Conservation (phyloP, 257 asterid species). For the Perilla frutescens region DNA sequence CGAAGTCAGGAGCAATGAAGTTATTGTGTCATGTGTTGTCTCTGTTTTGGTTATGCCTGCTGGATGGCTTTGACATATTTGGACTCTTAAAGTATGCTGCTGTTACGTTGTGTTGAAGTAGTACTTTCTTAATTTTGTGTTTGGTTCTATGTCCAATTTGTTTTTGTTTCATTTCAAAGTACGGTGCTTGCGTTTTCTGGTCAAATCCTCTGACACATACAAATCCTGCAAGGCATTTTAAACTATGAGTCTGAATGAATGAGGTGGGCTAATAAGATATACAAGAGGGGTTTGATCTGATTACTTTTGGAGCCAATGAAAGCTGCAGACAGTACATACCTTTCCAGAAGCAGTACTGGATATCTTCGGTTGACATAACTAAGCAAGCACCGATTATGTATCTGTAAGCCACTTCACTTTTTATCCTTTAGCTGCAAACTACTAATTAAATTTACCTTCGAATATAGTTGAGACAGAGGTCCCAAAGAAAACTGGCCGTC, state of each 20-base stretch:
- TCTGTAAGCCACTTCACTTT: slow-evolving; percentile 35
- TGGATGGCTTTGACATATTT: background rate
- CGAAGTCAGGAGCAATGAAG: background rate
- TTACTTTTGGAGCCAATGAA: slow-evolving; percentile 5
- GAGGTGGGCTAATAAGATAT: background rate
- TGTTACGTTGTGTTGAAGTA: background rate
- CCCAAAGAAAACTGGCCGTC: slow-evolving; percentile 84
- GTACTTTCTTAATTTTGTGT: too few relatives aligned
- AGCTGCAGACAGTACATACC: slow-evolving; percentile 48
- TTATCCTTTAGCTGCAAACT: slow-evolving; percentile 26
- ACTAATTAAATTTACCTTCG: slow-evolving; percentile 52
- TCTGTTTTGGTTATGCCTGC: background rate
- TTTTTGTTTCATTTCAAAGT: too few relatives aligned
- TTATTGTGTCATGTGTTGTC: background rate
- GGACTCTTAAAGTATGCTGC: background rate
- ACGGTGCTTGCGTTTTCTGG: slow-evolving; percentile 71
- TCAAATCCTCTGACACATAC: slow-evolving; percentile 92
- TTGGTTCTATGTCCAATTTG: too few relatives aligned
- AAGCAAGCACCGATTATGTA: slow-evolving; percentile 38
- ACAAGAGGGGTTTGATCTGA: background rate
- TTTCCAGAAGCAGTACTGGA: slow-evolving; percentile 78
- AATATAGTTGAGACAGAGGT: slow-evolving; percentile 75
- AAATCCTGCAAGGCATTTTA: slow-evolving; percentile 59
- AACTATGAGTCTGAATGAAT: background rate
- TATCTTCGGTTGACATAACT: slow-evolving; percentile 71